Base-by-base conservation (phyloP, 441 rosid genomes). In the Metrosideros polymorpha region DNA sequence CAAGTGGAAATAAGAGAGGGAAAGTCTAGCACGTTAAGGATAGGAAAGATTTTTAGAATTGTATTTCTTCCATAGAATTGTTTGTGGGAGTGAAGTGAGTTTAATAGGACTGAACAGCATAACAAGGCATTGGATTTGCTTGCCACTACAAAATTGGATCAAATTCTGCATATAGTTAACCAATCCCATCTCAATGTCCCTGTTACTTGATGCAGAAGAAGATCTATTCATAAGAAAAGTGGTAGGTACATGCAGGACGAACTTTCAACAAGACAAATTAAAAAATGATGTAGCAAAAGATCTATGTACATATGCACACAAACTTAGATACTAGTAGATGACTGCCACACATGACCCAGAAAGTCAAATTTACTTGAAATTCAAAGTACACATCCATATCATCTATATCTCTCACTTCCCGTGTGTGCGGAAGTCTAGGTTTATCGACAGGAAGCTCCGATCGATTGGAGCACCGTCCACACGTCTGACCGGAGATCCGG, bases 391-490 rank as follows among this genome's bases (percentile, higher is more conserved):
- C 32, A n/a, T n/a, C 6, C 8, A 50, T 4, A 57, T n/a, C 63
- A n/a, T 6, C 18, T n/a, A 57, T 57, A 12, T 57, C 30, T 0
- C 7, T 57, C 5, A 57, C 29, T n/a, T 57, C 63, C n/a, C 15
- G 7, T 6, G 63, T 57, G n/a, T 57, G 9, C 17, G 75, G 75
- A 61, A 8, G 39, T 3, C 12, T 30, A 4, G 75, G 12, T 2
- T 4, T 30, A 30, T 83, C 95, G 94, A 43, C 96, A 91, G 30
- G 98, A 93, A 87, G 99, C 95, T 88, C 94, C 92, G 96, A 96
- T 95, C 85, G 99, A 97, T 89, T 95, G 97, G 79, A 98, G 96
- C 61, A 95, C 92, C 88, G 94, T 94, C 98, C 97, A 94, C 22
- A 96, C 97, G 61, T 94, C 98, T 63, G 93, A 92, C 43, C 87